phyloP scores from a whole-genome alignment of 768 basidiomycete species.

The Cantharellus cinnabarinus region DNA sequence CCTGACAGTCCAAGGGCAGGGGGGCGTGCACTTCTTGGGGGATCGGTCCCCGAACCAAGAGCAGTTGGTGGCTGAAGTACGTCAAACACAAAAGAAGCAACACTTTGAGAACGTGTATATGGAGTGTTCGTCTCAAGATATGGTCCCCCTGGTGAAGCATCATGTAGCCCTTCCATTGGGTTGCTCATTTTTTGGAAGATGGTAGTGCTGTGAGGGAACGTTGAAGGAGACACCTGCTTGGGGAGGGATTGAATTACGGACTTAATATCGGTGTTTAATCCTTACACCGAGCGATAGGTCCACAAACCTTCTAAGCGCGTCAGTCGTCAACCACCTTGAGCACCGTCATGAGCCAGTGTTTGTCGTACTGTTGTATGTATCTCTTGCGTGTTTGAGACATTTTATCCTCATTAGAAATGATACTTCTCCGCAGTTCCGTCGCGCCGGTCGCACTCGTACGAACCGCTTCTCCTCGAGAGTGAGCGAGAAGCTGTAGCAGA shows the following conservation, averaged over 20 bases:
- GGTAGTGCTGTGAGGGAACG: no score
- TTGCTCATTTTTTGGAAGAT: no score
- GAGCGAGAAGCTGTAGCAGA: constrained; percentile 98
- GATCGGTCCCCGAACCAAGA: no score
- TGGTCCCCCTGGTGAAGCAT: background rate
- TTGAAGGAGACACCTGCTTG: no score
- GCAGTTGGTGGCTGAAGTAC: background rate
- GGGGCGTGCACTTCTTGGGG: no score
- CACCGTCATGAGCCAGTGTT: constrained; percentile 7
- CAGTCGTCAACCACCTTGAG: no score
- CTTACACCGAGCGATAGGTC: no score
- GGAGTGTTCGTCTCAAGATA: background rate
- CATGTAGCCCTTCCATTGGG: no score
- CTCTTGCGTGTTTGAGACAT: background rate
- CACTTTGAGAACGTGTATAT: constrained; percentile 2
- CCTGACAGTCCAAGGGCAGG: no score
- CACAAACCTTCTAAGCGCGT: no score
- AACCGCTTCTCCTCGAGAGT: constrained; percentile 71
- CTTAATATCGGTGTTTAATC: no score
- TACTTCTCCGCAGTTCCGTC: constrained; percentile 38
- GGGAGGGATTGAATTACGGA: no score
- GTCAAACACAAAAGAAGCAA: constrained; percentile 8
- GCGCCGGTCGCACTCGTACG: constrained; percentile 69
- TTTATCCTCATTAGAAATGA: background rate
- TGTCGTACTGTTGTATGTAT: constrained; percentile 5